Base-by-base conservation (phyloP, 495 filamentous ascomycete genomes). In the Aspergillus kassunensis region DNA sequence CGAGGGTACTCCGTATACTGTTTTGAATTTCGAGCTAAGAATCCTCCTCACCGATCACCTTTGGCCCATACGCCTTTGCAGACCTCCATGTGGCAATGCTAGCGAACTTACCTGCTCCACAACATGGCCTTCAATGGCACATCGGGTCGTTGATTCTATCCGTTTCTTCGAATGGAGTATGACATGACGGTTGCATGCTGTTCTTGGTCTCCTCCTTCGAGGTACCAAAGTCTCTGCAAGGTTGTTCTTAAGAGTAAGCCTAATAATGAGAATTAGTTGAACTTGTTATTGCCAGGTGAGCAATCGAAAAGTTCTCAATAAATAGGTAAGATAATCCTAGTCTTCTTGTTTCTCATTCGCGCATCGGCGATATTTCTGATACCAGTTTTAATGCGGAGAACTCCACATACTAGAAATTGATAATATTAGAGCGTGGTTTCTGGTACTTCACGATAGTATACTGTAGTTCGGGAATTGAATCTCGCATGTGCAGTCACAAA, bases 401-500 rank as follows among this genome's bases (percentile, higher is more conserved):
- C 39, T 41, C 39, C 39, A 41, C 39, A 41, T 23, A 27, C n/a
- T n/a, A n/a, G 7, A n/a, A 37, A 43, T 6, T 29, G n/a, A 31
- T 27, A 27, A 20, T 31, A 19, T 18, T 25, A 20, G 7, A 13
- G 15, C 20, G 42, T 16, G 33, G 25, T 8, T 20, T 20, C 20
- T 45, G 3, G 18, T 30, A n/a, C 24, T 27, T 27, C 24, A 27
- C 24, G 4, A 9, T 27, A 4, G 24, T 27, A 27, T 4, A 7
- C 9, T 12, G 4, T 41, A 19, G 20, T 24, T 21, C 25, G 39
- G 23, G 11, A 20, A 41, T 21, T 20, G 21, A 12, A 41, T 41
- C 39, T 41, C 39, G 36, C 18, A 40, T 40, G 16, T 40, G 36
- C 36, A 41, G 20, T 21, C 39, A 41, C 39, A 41, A 41, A 41